A percentile compares a stretch with the other conserved stretches of the same genome.
Conservation (phyloP, 306 rosid species). For the Casuarina equisetifolia region DNA sequence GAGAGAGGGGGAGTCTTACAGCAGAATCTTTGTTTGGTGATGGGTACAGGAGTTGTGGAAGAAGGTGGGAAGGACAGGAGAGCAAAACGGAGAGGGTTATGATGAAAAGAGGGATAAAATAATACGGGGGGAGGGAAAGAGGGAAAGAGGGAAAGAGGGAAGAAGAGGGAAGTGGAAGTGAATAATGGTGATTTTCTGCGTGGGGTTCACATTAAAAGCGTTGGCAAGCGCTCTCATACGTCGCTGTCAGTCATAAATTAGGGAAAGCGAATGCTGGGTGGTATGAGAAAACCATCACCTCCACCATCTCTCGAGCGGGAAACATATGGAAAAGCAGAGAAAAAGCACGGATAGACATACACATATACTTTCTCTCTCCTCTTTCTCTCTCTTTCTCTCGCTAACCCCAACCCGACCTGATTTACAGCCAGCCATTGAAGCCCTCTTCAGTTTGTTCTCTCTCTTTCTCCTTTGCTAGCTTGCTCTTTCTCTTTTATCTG, state of each 20-base stretch:
- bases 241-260: slow-evolving; percentile 91
- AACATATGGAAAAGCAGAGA: slow-evolving; percentile 14
- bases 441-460: neutral
- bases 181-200: slow-evolving; percentile 9
- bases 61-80: too few species aligned
- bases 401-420: too few species aligned
- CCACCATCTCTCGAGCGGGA: slow-evolving; percentile 24
- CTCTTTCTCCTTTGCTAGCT: neutral
- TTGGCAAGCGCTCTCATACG: slow-evolving; percentile 65
- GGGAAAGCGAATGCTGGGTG: slow-evolving; percentile 48
- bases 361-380: neutral
- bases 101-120: neutral
- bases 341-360: neutral
- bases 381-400: slow-evolving; percentile 21
- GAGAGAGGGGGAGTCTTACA: slow-evolving; percentile 7
- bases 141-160: neutral
- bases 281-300: neutral
- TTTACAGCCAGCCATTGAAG: too few species aligned
- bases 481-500: neutral
- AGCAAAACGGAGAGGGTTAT: neutral
- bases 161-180: neutral
- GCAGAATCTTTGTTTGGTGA: slow-evolving; percentile 36
- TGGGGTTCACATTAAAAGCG: slow-evolving; percentile 48
- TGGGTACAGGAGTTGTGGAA: too few species aligned
- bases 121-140: too few species aligned